Percentiles rank a stretch among this genome's conserved stretches.
phyloP scores from a whole-genome alignment of 257 asterid species.

The Solanum appendiculatum region DNA sequence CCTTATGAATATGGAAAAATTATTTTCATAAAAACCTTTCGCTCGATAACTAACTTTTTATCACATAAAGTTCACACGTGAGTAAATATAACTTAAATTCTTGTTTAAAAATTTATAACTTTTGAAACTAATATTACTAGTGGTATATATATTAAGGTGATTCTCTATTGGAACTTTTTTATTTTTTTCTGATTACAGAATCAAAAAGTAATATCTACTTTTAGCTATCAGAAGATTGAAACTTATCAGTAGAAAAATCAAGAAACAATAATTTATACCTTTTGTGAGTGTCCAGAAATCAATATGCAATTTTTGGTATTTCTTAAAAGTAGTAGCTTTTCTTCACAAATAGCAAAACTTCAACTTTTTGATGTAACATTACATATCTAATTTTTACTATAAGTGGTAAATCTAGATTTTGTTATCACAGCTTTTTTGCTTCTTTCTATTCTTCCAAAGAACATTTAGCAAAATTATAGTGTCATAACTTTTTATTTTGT shows the following conservation, averaged over 20 bases:
- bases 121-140: too few species aligned
- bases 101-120: too few species aligned
- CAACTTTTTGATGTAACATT: not conserved
- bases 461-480: not conserved
- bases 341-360: not conserved
- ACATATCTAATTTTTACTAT: constrained; percentile 17
- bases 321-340: constrained; percentile 14
- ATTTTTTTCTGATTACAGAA: not conserved
- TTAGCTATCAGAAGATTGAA: constrained; percentile 10
- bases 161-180: not conserved
- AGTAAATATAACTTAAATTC: too few species aligned
- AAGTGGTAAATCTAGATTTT: constrained; percentile 20
- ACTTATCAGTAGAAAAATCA: not conserved
- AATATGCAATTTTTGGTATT: constrained; percentile 23
- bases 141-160: not conserved
- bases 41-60: not conserved
- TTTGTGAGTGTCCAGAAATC: constrained; percentile 27
- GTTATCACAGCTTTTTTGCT: not conserved
- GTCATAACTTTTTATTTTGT: not conserved
- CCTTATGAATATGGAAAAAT: not conserved
- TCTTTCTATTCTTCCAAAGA: not conserved
- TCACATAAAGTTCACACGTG: not conserved
- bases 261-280: constrained; percentile 15
- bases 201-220: not conserved
- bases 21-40: not conserved